Conservation (phyloP, 352 stramenopile species). For the Globisporangium emineosum region DNA sequence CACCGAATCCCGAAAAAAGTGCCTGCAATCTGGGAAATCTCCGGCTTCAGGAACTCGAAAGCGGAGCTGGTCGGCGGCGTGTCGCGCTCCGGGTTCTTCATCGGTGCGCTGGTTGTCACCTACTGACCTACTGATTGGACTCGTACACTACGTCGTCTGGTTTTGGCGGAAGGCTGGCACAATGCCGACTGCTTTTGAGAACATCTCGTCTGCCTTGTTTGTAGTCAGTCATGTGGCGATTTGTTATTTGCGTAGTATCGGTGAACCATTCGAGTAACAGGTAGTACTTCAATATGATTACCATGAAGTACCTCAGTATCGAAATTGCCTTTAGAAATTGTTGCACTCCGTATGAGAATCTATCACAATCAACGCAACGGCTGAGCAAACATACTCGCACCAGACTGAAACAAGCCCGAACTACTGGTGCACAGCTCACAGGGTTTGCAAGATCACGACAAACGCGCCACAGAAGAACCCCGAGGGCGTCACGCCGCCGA, state of each 20-base stretch:
- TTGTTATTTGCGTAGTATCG: background rate
- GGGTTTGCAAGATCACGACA: background rate
- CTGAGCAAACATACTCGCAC: background rate
- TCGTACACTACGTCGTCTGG: too few species aligned
- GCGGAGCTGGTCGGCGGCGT: background rate
- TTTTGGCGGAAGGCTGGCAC: background rate
- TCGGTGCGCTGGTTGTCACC: background rate
- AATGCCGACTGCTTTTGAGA: background rate
- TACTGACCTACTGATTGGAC: background rate
- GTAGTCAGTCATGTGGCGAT: background rate
- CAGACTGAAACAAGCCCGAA: background rate
- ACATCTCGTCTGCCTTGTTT: background rate
- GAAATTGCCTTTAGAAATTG: background rate
- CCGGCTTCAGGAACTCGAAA: background rate
- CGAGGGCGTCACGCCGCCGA: constrained; percentile 6
- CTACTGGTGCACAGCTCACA: constrained; percentile 1
- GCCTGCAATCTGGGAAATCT: background rate
- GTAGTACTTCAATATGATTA: background rate
- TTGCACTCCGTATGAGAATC: background rate
- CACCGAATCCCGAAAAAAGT: background rate
- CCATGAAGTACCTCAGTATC: background rate
- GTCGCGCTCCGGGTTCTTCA: background rate
- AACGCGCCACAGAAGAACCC: constrained; percentile 13
- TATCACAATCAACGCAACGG: background rate
- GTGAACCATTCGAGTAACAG: background rate